These are phyloP conservation scores for Mucor circinelloides DNA, from an alignment of 371 early-diverging fungal genomes.

Conservation along the genomic window DNA sequence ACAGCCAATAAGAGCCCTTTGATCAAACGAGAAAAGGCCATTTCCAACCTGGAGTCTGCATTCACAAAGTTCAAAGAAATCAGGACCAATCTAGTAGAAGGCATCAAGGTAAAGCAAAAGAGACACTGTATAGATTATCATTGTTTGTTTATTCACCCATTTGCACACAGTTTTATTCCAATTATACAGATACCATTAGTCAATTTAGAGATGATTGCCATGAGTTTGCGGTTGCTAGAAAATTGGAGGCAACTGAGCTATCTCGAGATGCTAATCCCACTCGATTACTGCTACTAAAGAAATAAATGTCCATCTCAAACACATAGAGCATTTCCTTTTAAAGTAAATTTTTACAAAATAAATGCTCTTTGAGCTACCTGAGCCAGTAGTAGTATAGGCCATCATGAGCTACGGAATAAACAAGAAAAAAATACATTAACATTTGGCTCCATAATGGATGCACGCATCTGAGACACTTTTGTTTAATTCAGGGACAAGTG, in stretches of 20 bases:
- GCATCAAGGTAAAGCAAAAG: constrained; percentile 48
- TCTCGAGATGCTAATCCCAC: constrained; percentile 33
- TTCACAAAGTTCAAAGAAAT: constrained; percentile 70
- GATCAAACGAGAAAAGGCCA: constrained; percentile 62
- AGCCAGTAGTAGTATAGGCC: too few relatives aligned
- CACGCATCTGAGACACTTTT: too few relatives aligned
- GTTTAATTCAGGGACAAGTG: too few relatives aligned
- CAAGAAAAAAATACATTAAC: too few relatives aligned
- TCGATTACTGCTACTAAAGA: constrained; percentile 10
- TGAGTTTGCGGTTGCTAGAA: constrained; percentile 72
- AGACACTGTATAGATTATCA: neutral
- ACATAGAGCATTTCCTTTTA: neutral
- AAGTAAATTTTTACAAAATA: constrained; percentile 4
- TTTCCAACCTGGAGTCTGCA: constrained; percentile 69
- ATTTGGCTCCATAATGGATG: too few relatives aligned
- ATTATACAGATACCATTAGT: constrained; percentile 63
- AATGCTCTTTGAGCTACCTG: neutral
- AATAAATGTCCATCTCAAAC: neutral
- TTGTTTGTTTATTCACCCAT: neutral
- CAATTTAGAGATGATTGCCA: constrained; percentile 64
- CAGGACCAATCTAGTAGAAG: constrained; percentile 68
- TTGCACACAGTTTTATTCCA: constrained; percentile 65
- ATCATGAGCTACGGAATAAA: too few relatives aligned
- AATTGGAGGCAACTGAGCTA: constrained; percentile 69
- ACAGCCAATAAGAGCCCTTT: constrained; percentile 52